A percentile compares a stretch with the other conserved stretches of the same genome.
Evolutionary conservation across 73 alveolate genomes (phyloP).

Genomic region (Effrenium voratum): DNA sequence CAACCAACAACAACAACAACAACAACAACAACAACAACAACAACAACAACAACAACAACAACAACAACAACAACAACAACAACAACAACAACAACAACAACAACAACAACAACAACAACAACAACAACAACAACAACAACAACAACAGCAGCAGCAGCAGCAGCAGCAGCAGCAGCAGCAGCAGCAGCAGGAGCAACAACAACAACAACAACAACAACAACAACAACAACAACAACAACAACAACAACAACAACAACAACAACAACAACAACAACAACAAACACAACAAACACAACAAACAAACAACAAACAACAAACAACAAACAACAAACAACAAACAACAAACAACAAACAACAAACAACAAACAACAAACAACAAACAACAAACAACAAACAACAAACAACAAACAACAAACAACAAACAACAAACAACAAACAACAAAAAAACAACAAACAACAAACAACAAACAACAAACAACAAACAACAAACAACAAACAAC

Average conservation of each 20-base stretch:
- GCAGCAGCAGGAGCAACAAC: neutral
- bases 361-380: no score
- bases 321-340: no score
- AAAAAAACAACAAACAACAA: no score
- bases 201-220: slow-evolving; percentile 1
- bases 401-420: no score
- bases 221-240: neutral
- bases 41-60: neutral
- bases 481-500: no score
- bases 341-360: no score
- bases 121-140: neutral
- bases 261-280: no score
- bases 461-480: no score
- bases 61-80: neutral
- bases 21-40: neutral
- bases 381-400: no score
- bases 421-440: no score
- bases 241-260: neutral
- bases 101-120: neutral
- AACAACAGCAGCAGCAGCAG: neutral
- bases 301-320: no score
- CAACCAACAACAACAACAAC: neutral
- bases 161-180: neutral
- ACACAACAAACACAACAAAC: no score
- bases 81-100: slow-evolving; percentile 1